Base-by-base conservation (phyloP, 345 rosid genomes). In the Combretum micranthum region DNA sequence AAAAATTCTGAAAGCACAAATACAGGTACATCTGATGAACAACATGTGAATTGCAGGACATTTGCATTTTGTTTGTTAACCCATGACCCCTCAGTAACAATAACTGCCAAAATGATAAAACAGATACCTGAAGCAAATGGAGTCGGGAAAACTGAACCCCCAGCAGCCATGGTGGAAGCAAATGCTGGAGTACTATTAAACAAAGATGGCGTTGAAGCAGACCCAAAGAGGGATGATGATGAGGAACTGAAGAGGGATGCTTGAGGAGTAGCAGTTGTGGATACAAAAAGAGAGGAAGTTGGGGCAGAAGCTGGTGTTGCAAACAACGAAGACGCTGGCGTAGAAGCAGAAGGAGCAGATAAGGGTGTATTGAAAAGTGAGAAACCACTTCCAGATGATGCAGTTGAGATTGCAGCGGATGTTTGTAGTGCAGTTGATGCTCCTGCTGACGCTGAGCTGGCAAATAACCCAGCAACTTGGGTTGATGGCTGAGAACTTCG, bases 251-350 rank as follows among this genome's bases (percentile, higher is more conserved):
- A 74, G 20, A 71, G 70, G 2, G 83, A 60, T 44, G 66, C 52
- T 52, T 75, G 78, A 18, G 83, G 72, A 8, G 83, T 50, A 57
- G 79, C 63, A 43, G 56, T 61, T 2, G 90, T 57, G 14, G 78
- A 44, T 57, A 77, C 89, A 70, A 85, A 85, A 53, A 85, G 68
- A 64, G 88, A 81, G 45, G 88, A 70, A 45, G 42, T n/a, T 19
- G 85, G 73, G 62, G 96, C 81, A 74, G 83, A 68, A 52, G 85
- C 56, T 39, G 97, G 96, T 18, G 94, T 86, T 45, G 82, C 72
- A 64, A 89, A 89, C 44, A 84, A 71, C 66, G 93, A 82, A 62
- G 87, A 69, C 50, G 69, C 22, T 0, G 82, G 37, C 69, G 64
- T 55, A 32, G 77, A 69, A 39, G 77, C 25, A 55, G 81, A 61